These are phyloP conservation scores for Cordyceps javanica DNA, from an alignment of 2,329 filamentous ascomycete species.

Conservation along the genomic window DNA sequence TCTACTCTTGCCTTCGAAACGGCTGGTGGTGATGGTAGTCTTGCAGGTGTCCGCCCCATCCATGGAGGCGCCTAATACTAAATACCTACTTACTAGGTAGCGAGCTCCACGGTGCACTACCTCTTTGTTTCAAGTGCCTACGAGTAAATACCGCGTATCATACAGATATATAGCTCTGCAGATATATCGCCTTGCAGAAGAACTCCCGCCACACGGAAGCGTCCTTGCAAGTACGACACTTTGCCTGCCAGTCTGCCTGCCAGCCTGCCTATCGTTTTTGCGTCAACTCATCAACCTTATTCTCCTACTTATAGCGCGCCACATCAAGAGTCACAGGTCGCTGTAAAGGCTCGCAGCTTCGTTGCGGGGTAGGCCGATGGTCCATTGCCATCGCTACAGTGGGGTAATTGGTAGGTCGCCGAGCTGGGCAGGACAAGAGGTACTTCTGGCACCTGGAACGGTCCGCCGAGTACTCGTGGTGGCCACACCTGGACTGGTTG, in stretches of 20 bases:
- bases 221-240: neutral
- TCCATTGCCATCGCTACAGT: conserved; percentile 7
- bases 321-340: neutral
- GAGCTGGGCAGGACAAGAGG: neutral
- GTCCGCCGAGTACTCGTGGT: neutral
- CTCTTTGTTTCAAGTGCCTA: too few species aligned
- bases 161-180: neutral
- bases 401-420: neutral
- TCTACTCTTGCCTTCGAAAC: neutral
- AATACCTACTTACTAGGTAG: neutral
- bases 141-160: neutral
- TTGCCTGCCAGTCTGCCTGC: neutral
- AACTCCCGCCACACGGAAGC: neutral
- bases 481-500: neutral
- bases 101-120: neutral
- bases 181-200: neutral
- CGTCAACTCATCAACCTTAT: neutral
- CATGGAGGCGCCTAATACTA: too few species aligned
- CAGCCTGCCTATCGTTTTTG: neutral
- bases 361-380: conserved; percentile 12
- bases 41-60: neutral
- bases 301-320: neutral
- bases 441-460: neutral
- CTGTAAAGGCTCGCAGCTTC: neutral
- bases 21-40: neutral